Evolutionary conservation across 441 rosid genomes (phyloP), one percentile per base, ranked within the genome.

Genomic region (Croton laevigatus): DNA sequence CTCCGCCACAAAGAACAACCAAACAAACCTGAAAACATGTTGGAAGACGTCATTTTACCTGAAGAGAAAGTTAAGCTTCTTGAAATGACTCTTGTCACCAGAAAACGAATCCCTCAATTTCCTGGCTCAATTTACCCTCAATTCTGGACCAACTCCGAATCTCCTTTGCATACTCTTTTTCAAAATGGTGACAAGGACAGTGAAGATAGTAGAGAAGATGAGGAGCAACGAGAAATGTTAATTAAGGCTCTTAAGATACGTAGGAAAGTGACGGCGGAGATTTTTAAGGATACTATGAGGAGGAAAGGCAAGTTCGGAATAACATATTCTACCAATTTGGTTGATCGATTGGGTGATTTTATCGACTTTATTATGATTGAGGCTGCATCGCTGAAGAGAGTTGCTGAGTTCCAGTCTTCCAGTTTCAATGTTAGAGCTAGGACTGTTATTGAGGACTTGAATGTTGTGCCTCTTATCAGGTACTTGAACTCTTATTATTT

Each of bases 391-490:
- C 70, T 91, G 87, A 89, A 90, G 81, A 83, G 68, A 51, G 58
- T 70, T 61, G 88, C 88, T 32, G 89, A 87, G 70, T 94, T 74
- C 71, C 68, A 78, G 34, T 54, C 71, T 38, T 83, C 79, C 3
- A 83, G 87, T 12, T 91, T 91, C 59, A 85, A 89, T 65, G 73
- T 74, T 61, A 82, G 96, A 51, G 97, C 86, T 42, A 82, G 76
- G 77, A 69, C 68, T 61, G 87, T 88, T 63, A 85, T 91, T 55
- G 83, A 84, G 13, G 88, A 85, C 34, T 86, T 89, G 51, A 80
- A 83, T 55, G 86, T 90, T 61, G 97, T 91, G 23, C 87, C 90
- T 5, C 87, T 91, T 73, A 81, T 90, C 81, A 89, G 98, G 96
- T 90, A 67, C 23, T 64, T 19, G 1, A 10, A 2, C 12, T 23